phyloP scores from a whole-genome alignment of 306 rosid species.

The Prunus kanzakura region DNA sequence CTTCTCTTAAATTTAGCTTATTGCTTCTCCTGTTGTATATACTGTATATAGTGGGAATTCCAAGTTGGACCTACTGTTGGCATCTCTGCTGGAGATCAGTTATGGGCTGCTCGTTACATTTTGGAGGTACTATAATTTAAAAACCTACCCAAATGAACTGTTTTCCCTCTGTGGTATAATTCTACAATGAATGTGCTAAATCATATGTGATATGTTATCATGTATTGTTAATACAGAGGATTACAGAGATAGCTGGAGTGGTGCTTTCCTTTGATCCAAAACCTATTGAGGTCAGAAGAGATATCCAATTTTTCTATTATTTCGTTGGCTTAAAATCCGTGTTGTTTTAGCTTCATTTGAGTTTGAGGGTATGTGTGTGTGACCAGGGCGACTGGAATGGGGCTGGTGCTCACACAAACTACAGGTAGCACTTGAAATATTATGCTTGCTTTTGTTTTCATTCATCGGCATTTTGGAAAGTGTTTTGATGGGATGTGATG shows the following conservation, averaged over 20 bases:
- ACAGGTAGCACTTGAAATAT: background rate
- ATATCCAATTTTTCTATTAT: background rate
- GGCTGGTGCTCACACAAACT: conserved; percentile 19
- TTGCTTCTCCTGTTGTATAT: too few species aligned
- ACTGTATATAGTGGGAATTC: background rate
- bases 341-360: background rate
- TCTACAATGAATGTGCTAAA: too few species aligned
- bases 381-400: conserved; percentile 17
- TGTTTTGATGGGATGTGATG: background rate
- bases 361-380: background rate
- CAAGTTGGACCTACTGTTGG: conserved; percentile 20
- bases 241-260: conserved; percentile 17
- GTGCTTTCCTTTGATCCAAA: conserved; percentile 19
- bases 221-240: background rate
- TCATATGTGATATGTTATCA: too few species aligned
- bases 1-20: too few species aligned
- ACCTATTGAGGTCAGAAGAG: background rate
- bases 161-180: too few species aligned
- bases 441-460: background rate
- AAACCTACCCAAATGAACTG: too few species aligned
- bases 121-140: background rate
- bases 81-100: conserved; percentile 10
- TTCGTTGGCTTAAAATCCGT: background rate
- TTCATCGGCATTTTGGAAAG: background rate
- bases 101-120: conserved; percentile 22